phyloP scores from a whole-genome alignment of 1,139 yeast species.

The Zygoascus sp. region DNA sequence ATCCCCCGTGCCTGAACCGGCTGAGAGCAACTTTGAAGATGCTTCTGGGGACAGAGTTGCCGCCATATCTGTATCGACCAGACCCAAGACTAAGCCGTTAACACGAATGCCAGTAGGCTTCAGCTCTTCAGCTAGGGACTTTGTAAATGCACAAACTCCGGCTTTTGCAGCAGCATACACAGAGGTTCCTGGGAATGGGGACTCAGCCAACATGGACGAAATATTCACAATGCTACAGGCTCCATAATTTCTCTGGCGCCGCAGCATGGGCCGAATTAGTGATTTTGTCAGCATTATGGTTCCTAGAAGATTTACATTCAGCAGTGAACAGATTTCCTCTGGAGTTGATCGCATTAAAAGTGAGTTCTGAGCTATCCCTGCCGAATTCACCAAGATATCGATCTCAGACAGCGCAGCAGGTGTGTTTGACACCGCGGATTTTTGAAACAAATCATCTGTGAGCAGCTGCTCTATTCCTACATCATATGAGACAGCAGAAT shows the following conservation, averaged over 20 bases:
- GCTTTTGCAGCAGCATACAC: conserved; percentile 81
- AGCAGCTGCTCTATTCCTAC: conserved; percentile 28
- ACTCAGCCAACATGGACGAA: conserved; percentile 62
- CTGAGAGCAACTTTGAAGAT: background rate
- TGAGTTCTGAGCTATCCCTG: conserved; percentile 68
- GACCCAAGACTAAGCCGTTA: conserved; percentile 68
- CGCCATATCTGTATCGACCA: conserved; percentile 73
- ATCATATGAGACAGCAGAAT: conserved; percentile 51
- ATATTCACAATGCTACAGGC: conserved; percentile 54
- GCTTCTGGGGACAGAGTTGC: background rate
- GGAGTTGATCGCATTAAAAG: conserved; percentile 47
- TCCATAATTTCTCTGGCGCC: conserved; percentile 28
- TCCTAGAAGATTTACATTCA: conserved; percentile 60
- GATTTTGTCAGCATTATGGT: conserved; percentile 58
- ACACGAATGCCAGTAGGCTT: conserved; percentile 49
- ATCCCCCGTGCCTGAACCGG: background rate
- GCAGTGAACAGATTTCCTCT: conserved; percentile 44
- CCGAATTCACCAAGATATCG: conserved; percentile 66
- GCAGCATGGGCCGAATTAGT: conserved; percentile 48
- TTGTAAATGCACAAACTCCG: conserved; percentile 62
- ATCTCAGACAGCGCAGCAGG: conserved; percentile 20
- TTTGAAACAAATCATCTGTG: background rate
- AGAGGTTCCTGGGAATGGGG: conserved; percentile 55
- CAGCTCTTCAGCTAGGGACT: conserved; percentile 59
- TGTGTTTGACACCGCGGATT: background rate